Percentiles rank a stretch among this genome's conserved stretches.
These are phyloP conservation scores for Aspergillus funiculosus DNA, from an alignment of 495 filamentous ascomycete species.

Conservation along the genomic window DNA sequence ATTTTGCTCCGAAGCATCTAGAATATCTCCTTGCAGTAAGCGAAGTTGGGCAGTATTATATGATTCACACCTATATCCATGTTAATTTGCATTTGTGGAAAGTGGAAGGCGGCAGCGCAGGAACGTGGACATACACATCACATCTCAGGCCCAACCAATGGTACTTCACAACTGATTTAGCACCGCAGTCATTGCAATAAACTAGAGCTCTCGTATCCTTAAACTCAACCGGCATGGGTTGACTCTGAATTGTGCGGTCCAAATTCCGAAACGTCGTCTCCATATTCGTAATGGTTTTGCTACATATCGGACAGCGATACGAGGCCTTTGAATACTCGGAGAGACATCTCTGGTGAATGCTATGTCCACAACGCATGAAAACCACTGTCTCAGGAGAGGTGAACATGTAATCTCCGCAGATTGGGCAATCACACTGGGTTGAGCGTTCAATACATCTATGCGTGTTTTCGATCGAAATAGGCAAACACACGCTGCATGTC, in stretches of 20 bases:
- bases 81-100: conserved; percentile 20
- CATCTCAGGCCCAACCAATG: conserved; percentile 96
- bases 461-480: conserved; percentile 68
- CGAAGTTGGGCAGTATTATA: conserved; percentile 78
- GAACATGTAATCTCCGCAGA: conserved; percentile 97
- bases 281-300: conserved; percentile 92
- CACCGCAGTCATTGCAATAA: conserved; percentile 90
- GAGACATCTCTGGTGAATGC: conserved; percentile 85
- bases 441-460: conserved; percentile 94
- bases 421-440: conserved; percentile 95
- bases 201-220: conserved; percentile 72
- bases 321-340: conserved; percentile 76
- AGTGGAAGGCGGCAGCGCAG: no score
- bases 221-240: conserved; percentile 88
- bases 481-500: conserved; percentile 89
- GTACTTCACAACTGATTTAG: conserved; percentile 76
- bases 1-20: conserved; percentile 23
- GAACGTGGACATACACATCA: conserved; percentile 53
- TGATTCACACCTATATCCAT: conserved; percentile 54
- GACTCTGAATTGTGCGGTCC: conserved; percentile 73
- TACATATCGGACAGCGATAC: conserved; percentile 94
- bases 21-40: conserved; percentile 44
- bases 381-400: conserved; percentile 84
- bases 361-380: conserved; percentile 94
- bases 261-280: conserved; percentile 88